A percentile compares a stretch with the other conserved stretches of the same genome.
These are phyloP conservation scores for Oryza glaberrima DNA, from an alignment of 176 grass and related monocot species.

Conservation along the genomic window DNA sequence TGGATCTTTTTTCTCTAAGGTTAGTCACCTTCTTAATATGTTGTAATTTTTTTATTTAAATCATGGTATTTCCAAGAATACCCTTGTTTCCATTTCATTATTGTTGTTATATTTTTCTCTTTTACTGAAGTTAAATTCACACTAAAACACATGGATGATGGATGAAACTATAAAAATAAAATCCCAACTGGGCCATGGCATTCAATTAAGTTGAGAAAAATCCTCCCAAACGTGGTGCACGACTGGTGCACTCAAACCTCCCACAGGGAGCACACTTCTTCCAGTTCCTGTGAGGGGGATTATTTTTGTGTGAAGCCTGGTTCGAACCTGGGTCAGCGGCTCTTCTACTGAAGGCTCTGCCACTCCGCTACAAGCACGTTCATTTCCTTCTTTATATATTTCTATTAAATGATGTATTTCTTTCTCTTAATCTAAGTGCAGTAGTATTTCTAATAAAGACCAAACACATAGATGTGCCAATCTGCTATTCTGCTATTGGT, in stretches of 20 bases:
- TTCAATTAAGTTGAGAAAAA: too few relatives aligned
- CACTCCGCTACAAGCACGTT: not conserved
- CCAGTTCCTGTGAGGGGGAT: too few relatives aligned
- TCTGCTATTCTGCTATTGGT: not conserved
- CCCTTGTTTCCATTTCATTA: not conserved
- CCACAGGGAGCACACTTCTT: too few relatives aligned
- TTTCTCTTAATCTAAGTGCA: not conserved
- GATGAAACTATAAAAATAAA: not conserved
- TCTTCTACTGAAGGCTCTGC: too few relatives aligned
- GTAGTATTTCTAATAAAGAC: not conserved
- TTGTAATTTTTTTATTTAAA: not conserved
- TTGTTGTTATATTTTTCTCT: not conserved
- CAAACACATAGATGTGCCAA: not conserved
- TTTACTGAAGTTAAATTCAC: not conserved
- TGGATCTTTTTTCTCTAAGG: constrained; percentile 81
- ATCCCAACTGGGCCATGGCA: too few relatives aligned
- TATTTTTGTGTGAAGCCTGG: too few relatives aligned
- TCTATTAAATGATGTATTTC: not conserved
- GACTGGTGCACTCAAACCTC: too few relatives aligned
- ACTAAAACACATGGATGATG: not conserved
- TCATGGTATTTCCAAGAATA: not conserved
- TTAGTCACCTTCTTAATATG: constrained; percentile 27
- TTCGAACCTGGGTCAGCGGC: too few relatives aligned
- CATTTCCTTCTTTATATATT: not conserved
- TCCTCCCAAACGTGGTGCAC: too few relatives aligned